A percentile compares a stretch with the other conserved stretches of the same genome.
Conservation (phyloP, 23 red algal genomes). For the Chondrus crispus region DNA sequence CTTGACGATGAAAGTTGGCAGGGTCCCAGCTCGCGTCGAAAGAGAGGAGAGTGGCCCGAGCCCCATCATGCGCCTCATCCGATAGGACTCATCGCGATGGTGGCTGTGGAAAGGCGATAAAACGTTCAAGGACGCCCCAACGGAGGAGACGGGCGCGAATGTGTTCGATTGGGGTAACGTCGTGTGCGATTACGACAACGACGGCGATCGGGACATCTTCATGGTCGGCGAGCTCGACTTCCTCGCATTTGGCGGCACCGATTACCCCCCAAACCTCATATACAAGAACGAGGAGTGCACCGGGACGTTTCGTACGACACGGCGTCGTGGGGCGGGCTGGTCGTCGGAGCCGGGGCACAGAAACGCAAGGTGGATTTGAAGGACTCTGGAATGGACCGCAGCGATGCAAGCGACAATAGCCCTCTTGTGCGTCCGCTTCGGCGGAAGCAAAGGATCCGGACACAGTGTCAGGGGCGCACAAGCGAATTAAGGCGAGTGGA, state of each 20-base stretch:
- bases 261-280: background rate
- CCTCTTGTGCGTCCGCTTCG: too few relatives aligned
- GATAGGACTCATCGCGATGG: background rate
- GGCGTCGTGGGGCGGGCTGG: background rate
- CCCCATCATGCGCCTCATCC: too few relatives aligned
- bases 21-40: too few relatives aligned
- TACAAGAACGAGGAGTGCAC: background rate
- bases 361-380: too few relatives aligned
- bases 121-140: background rate
- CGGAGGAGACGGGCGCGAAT: background rate
- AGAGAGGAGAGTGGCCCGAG: too few relatives aligned
- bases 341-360: too few relatives aligned
- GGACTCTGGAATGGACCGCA: too few relatives aligned
- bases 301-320: background rate
- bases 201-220: background rate
- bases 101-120: background rate
- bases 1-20: too few relatives aligned
- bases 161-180: background rate
- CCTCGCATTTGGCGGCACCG: background rate
- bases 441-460: too few relatives aligned
- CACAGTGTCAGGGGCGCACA: too few relatives aligned
- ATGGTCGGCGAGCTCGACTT: background rate
- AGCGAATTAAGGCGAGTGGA: too few relatives aligned
- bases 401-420: too few relatives aligned
- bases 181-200: background rate